A percentile compares a stretch with the other conserved stretches of the same genome.
Evolutionary conservation across 2,329 filamentous ascomycete species (phyloP).

Genomic region (Hymenoscyphus repandus): DNA sequence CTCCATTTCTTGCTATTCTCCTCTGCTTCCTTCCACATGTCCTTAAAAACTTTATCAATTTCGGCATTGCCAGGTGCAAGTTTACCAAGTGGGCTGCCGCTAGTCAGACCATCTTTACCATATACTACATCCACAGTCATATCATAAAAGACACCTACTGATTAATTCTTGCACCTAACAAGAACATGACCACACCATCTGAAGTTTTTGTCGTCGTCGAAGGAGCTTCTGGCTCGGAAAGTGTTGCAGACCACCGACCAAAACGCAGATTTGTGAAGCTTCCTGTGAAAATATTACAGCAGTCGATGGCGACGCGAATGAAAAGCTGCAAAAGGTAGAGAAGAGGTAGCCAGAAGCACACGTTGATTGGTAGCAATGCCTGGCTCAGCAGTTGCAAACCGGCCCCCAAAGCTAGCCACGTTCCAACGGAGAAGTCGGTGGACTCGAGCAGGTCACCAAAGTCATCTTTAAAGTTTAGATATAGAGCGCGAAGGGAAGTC

Average conservation of each 20-base stretch:
- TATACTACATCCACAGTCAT: neutral
- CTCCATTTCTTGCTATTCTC: conserved; percentile 2
- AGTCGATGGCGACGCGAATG: neutral
- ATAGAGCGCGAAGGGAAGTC: neutral
- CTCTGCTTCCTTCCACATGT: conserved; percentile 6
- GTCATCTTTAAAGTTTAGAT: conserved; percentile 2
- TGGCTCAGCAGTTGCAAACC: conserved; percentile 2
- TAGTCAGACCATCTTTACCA: neutral
- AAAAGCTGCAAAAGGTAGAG: neutral
- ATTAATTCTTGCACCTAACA: conserved; percentile 1
- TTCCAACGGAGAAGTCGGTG: conserved; percentile 1
- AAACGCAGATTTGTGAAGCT: neutral
- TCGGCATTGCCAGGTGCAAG: conserved; percentile 2
- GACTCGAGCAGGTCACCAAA: conserved; percentile 1
- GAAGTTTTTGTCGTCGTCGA: neutral
- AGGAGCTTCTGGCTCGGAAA: neutral
- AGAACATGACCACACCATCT: conserved; percentile 2
- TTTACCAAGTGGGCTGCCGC: neutral
- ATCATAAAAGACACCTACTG: neutral
- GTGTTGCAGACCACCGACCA: neutral
- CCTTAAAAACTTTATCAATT: conserved; percentile 4
- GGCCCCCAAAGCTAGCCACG: conserved; percentile 5
- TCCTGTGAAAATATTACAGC: neutral
- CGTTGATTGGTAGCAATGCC: neutral
- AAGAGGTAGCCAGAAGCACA: neutral